Conservation (phyloP, 1,284 basidiomycete species). For the Boletus sp. region DNA sequence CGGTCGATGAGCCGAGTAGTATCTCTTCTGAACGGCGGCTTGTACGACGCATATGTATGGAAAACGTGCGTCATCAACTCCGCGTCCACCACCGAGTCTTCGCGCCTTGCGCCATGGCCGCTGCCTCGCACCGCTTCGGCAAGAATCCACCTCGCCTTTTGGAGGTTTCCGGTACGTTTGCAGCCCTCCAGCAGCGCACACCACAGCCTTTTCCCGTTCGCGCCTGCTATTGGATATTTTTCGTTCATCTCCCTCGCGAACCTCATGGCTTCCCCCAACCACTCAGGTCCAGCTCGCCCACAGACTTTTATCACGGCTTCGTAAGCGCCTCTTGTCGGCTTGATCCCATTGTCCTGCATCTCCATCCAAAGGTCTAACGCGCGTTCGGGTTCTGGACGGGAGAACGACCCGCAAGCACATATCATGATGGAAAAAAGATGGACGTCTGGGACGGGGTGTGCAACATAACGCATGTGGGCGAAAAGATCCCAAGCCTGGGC, state of each 20-base stretch:
- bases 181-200: constrained; percentile 87
- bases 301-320: constrained; percentile 83
- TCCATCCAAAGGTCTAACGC: constrained; percentile 94
- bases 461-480: constrained; percentile 93
- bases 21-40: constrained; percentile 65
- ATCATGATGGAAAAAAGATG: constrained; percentile 89
- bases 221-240: constrained; percentile 21
- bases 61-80: constrained; percentile 85
- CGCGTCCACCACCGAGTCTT: constrained; percentile 55
- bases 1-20: constrained; percentile 44
- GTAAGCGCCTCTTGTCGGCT: constrained; percentile 75
- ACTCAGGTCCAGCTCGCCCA: constrained; percentile 62
- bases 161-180: constrained; percentile 84
- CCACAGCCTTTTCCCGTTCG: constrained; percentile 58
- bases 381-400: constrained; percentile 79
- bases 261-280: constrained; percentile 78
- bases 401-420: constrained; percentile 71
- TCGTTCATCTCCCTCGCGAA: constrained; percentile 83
- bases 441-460: constrained; percentile 81
- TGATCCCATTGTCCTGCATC: constrained; percentile 68
- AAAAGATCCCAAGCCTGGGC: constrained; percentile 94
- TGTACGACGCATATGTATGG: constrained; percentile 85
- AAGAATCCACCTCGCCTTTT: constrained; percentile 87
- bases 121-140: constrained; percentile 74
- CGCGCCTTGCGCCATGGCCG: constrained; percentile 32